Percentiles rank a stretch among this genome's conserved stretches.
Conservation (phyloP, 441 rosid genomes). For the Populus trichocarpa region DNA sequence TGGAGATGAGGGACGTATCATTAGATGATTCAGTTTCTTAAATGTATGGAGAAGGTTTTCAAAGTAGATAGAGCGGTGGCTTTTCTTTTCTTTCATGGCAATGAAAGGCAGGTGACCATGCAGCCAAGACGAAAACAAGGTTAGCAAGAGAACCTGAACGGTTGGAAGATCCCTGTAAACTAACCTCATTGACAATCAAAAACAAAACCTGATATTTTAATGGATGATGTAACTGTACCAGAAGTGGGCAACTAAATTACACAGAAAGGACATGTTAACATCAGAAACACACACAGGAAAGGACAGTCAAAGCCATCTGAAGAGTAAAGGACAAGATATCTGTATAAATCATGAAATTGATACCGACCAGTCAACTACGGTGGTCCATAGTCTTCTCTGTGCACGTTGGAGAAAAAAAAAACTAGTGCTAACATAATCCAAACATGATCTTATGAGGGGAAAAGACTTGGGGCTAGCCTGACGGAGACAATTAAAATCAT, state of each 20-base stretch:
- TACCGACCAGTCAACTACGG: constrained; percentile 4
- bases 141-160: neutral
- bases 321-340: neutral
- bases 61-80: too few species aligned
- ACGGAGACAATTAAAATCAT: constrained; percentile 9
- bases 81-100: too few species aligned
- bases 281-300: neutral
- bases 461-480: neutral
- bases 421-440: constrained; percentile 11
- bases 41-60: too few species aligned
- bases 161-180: neutral
- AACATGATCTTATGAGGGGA: constrained; percentile 9
- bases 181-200: neutral
- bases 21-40: too few species aligned
- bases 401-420: neutral
- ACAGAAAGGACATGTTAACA: neutral
- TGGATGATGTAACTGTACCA: neutral
- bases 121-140: neutral
- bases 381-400: constrained; percentile 15
- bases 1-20: too few species aligned
- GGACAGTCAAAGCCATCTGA: neutral
- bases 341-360: neutral
- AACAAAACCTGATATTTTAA: too few species aligned
- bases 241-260: neutral
- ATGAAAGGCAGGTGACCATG: neutral